phyloP scores from a whole-genome alignment of 805 yeast genomes.

The Ascoidea rubescens region DNA sequence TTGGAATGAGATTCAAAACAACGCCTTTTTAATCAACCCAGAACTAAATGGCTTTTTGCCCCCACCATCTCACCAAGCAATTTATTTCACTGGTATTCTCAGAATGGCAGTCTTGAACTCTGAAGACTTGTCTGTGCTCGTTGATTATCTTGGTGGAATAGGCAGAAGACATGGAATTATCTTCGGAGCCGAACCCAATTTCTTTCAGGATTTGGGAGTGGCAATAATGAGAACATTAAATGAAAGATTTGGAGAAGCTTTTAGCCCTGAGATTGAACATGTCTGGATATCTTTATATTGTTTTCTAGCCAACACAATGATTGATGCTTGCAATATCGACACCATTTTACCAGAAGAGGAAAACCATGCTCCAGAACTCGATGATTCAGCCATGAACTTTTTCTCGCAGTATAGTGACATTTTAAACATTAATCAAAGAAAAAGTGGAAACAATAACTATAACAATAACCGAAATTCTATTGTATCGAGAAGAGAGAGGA shows the following conservation, averaged over 20 bases:
- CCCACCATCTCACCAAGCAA: constrained; percentile 9
- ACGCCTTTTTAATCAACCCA: constrained; percentile 6
- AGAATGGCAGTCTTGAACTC: constrained; percentile 9
- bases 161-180: constrained; percentile 12
- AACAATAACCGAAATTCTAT: no score
- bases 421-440: no score
- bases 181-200: constrained; percentile 11
- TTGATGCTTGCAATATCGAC: constrained; percentile 14
- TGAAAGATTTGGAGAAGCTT: constrained; percentile 10
- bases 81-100: constrained; percentile 10
- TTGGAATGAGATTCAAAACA: constrained; percentile 9
- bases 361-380: neutral
- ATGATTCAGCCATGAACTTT: neutral
- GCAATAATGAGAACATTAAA: constrained; percentile 9
- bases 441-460: no score
- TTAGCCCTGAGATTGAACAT: constrained; percentile 11
- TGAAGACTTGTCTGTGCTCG: constrained; percentile 8
- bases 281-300: constrained; percentile 16
- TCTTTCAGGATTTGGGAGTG: constrained; percentile 10
- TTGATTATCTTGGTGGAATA: constrained; percentile 9
- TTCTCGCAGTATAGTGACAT: no score
- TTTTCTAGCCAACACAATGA: constrained; percentile 16
- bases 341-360: neutral
- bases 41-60: constrained; percentile 8
- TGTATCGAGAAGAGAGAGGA: no score